Base-by-base conservation (phyloP, 169 alveolate species). In the Amoebophrya sp. region DNA sequence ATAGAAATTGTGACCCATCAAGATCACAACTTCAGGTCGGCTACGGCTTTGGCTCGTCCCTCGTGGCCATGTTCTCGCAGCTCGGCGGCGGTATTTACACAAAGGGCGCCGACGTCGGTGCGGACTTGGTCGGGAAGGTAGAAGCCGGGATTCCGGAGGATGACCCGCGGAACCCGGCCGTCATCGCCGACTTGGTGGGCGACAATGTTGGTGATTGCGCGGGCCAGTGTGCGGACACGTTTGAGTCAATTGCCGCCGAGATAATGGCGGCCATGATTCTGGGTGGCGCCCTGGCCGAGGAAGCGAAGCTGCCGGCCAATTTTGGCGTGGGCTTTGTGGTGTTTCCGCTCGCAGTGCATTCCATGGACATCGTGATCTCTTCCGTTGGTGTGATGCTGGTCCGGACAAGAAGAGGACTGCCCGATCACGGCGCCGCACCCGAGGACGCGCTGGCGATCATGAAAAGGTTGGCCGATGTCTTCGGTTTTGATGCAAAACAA, bases 171-270 rank as follows among this genome's bases (percentile, higher is more conserved):
- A 97, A 97, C 90, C 98, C 98, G 40, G 98, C 98, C 40, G 97
- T 96, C n/a, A 95, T 97, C 47, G 98, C 98, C 40, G 98, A 97
- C 91, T 90, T 95, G 90, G 98, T 97, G 25, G 98, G 98, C 38
- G 98, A 97, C 94, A 96, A 97, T 93, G 98, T 97, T 89, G 98
- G 98, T 77, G 98, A 97, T 92, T 96, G 97, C 92, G 98, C 98
- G 54, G 98, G 98, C 23, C 95, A 96, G 92, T 95, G 97, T 92
- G 98, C 98, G 38, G 98, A 97, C 93, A 89, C 96, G 90, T 97
- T 96, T 90, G 98, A 97, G 92, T 95, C 97, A 1, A 96, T 96
- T 35, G 95, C 97, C 12, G 98, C 97, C 7, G 98, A 97, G 94
- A 95, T 97, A 40, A 91, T 96, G 89, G 95, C 97, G 23, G 97